Base-by-base conservation (phyloP, 495 filamentous ascomycete species). In the Penicillium steckii region DNA sequence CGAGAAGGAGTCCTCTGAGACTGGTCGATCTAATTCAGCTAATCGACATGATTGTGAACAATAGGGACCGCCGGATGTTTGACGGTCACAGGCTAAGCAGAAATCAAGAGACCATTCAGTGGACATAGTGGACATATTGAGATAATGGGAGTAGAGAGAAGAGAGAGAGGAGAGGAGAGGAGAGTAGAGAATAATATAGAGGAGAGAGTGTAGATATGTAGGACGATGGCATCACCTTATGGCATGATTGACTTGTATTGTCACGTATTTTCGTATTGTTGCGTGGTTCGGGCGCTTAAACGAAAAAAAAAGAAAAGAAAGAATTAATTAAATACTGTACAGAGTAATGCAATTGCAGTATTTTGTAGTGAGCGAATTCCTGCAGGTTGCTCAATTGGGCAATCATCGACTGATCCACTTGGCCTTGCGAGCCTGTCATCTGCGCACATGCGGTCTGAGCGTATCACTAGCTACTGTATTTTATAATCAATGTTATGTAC, bases 1-100 rank as follows among this genome's bases (percentile, higher is more conserved):
- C 67, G 60, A 44, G 74, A 67, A 65, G 89, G 88, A 72, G 38
- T 64, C 45, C 57, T 68, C 52, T 75, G 66, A 37, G 68, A 68
- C 61, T 6, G 82, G 81, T 67, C 83, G 83, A 68, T 96, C 90
- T 56, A 92, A 80, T 67, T 97, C 94, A 46, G 89, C 87, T 38
- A 97, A 77, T 35, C 90, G 83, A 77, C 93, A 97, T 21, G 87
- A 83, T 75, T 97, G 91, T 22, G 91, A 95, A 83, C 93, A 97
- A 74, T 96, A 97, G 22, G 83, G 77, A 60, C 81, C 83, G 53
- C 87, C 87, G 18, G 76, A 60, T 49, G 87, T 94, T 71, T 95
- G 89, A 68, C 85, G 84, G 71, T 97, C 93, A 78, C 93, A 97
- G 77, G 86, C 85, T 52, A 97, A 85, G 76, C 93, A 97, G 81